phyloP scores from a whole-genome alignment of 2,329 filamentous ascomycete species.

The Herpotrichia juniperi region DNA sequence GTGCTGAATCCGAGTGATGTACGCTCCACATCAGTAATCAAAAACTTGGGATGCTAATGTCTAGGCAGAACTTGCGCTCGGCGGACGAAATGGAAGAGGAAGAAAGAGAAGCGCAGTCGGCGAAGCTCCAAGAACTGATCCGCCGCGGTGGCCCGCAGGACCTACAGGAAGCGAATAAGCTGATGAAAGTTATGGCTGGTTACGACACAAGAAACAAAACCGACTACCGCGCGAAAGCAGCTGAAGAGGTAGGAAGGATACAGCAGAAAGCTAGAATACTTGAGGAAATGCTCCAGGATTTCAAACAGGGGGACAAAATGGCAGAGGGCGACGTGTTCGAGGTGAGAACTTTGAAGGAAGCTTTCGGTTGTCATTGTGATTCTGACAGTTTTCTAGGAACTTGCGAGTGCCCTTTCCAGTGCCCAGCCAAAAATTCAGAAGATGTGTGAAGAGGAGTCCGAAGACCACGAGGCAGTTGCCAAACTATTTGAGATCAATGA shows the following conservation, averaged over 20 bases:
- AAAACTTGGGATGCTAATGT: constrained; percentile 20
- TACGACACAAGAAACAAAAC: constrained; percentile 96
- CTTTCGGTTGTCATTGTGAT: background rate
- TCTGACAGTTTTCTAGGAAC: constrained; percentile 64
- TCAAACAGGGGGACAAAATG: constrained; percentile 81
- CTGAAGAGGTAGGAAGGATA: constrained; percentile 91
- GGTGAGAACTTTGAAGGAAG: constrained; percentile 44
- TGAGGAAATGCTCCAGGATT: constrained; percentile 89
- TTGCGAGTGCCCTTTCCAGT: constrained; percentile 85
- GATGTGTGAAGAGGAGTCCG: constrained; percentile 99
- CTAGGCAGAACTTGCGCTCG: constrained; percentile 83
- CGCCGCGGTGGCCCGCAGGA: constrained; percentile 90
- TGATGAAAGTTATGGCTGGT: constrained; percentile 99
- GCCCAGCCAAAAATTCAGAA: constrained; percentile 99
- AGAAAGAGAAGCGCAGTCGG: constrained; percentile 90
- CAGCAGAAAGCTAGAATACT: constrained; percentile 93
- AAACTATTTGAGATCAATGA: constrained; percentile 98
- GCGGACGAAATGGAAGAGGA: constrained; percentile 99
- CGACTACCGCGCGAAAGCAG: constrained; percentile 96
- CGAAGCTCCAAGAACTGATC: constrained; percentile 97
- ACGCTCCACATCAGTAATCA: constrained; percentile 49
- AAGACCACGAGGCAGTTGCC: constrained; percentile 93
- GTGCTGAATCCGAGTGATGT: constrained; percentile 97
- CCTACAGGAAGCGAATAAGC: constrained; percentile 91
- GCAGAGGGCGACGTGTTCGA: constrained; percentile 72